Base-by-base conservation (phyloP, 2,329 filamentous ascomycete species). In the Monosporascus ibericus region DNA sequence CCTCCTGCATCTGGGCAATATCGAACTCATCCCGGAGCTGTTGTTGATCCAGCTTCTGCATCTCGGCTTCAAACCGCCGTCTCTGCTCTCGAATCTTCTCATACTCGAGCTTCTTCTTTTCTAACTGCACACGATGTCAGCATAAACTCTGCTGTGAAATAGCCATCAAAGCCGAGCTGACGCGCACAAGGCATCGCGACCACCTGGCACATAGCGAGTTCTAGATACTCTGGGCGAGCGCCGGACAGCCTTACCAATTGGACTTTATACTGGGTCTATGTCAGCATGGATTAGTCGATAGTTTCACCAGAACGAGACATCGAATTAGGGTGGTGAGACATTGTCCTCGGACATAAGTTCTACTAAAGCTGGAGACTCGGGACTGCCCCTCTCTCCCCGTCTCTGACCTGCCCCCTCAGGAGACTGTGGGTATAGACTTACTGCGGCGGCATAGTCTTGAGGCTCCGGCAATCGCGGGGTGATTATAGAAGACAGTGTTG, bases 51-150 rank as follows among this genome's bases (percentile, higher is more conserved):
- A 96, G 79, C 62, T 90, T 82, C 68, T 92, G 88, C 83, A 99
- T 91, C 70, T 96, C 90, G 59, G 88, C 85, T 72, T 97, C 91
- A 64, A 96, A 96, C 46, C 88, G 85, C 58, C 90, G 84, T 65
- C 90, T 90, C 69, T 95, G 90, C 71, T 95, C 90, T 60, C 90
- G 84, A 63, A 97, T 85, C 65, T 86, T 85, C 70, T 97, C 92
- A 74, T 95, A 95, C 70, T 96, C 91, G 65, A 89, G 77, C 65
- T 91, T 90, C 73, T 96, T 96, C 73, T 94, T 94, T 70, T 96
- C 92, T 67, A 96, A 83, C 92, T 96, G 70, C 54, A 52, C 48
- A 53, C 47, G 44, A 53, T 59, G 69, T 82, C 63, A 76, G 71
- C 62, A 56, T 52, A 36, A 27, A 54, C 44, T 58, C 55, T 51